Evolutionary conservation across 139 green algal species (phyloP), one percentile per base, ranked within the genome.

Genomic region (Nannochloris sp.): DNA sequence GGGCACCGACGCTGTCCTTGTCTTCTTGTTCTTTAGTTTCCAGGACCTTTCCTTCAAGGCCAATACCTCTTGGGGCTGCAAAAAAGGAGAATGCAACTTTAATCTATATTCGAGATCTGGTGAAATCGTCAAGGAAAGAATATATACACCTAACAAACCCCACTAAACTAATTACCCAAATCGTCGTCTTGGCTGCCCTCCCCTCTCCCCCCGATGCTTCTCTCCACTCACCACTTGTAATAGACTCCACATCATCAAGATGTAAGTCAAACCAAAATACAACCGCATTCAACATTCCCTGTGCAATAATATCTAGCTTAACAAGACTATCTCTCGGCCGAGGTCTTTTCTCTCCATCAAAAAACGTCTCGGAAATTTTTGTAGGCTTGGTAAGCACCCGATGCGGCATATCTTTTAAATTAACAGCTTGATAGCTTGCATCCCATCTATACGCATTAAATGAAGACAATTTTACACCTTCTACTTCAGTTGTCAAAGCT

Each of bases 251-350:
- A 7, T 87, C 84, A 54, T 90, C 85, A 35, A 92, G 76, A 39
- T 88, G 72, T 25, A 95, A 69, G 55, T 94, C 87, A 56, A 89
- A 91, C 87, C 87, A 95, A 55, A 90, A 85, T 2, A 70, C 70
- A 6, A 94, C 70, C 3, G 80, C 83, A 51, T 95, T 95, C 36
- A 95, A 54, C 6, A 67, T 48, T 4, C 87, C 88, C 23, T 31
- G 33, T 6, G 37, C 39, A 14, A 79, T 64, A 30, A 75, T 61
- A 25, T 82, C 68, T n/a, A 92, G 62, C 66, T 82, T 86, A 27
- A 92, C 19, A 31, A 90, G 62, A 61, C 64, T 85, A 36, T 92
- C 80, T 4, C 78, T 69, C 29, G 61, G 47, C 9, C 60, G 31
- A 15, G 42, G 65, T 39, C 78, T 75, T 4, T 60, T 30, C 32